A percentile compares a stretch with the other conserved stretches of the same genome.
phyloP scores from a whole-genome alignment of 495 filamentous ascomycete genomes.

The Hyphodiscus hymeniophilus region DNA sequence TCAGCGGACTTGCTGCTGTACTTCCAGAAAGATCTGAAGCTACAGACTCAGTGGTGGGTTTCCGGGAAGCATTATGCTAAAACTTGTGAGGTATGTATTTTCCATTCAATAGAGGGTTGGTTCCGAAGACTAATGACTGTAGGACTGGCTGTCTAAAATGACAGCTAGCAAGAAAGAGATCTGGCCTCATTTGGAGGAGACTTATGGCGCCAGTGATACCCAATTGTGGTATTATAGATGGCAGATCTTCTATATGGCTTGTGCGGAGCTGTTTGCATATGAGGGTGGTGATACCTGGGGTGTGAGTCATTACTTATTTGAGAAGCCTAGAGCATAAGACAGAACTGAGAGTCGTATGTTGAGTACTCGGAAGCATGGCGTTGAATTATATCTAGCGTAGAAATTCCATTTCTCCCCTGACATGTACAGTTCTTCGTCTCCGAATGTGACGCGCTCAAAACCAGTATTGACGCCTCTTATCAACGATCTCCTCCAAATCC shows the following conservation, averaged over 20 bases:
- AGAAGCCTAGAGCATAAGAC: conserved; percentile 30
- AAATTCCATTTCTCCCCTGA: background rate
- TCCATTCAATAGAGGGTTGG: too few relatives aligned
- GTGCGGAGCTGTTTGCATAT: conserved; percentile 55
- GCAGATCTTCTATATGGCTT: conserved; percentile 64
- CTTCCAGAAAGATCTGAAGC: conserved; percentile 52
- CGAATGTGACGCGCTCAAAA: background rate
- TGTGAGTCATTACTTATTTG: conserved; percentile 53
- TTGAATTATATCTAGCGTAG: background rate
- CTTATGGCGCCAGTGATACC: conserved; percentile 48
- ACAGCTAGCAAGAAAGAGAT: conserved; percentile 42
- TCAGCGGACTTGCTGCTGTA: conserved; percentile 55
- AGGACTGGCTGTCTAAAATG: conserved; percentile 53
- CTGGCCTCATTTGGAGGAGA: conserved; percentile 50
- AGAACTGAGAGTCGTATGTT: background rate
- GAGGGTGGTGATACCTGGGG: conserved; percentile 56
- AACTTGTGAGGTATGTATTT: conserved; percentile 48
- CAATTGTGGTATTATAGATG: conserved; percentile 54
- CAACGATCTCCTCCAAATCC: background rate
- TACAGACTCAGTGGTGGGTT: conserved; percentile 58
- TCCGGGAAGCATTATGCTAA: conserved; percentile 55
- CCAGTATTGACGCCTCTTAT: background rate
- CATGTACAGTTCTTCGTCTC: conserved; percentile 5
- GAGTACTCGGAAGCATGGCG: background rate
- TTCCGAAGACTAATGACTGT: conserved; percentile 21